Conservation (phyloP, 2,329 filamentous ascomycete genomes). For the Eurotiales sp. region DNA sequence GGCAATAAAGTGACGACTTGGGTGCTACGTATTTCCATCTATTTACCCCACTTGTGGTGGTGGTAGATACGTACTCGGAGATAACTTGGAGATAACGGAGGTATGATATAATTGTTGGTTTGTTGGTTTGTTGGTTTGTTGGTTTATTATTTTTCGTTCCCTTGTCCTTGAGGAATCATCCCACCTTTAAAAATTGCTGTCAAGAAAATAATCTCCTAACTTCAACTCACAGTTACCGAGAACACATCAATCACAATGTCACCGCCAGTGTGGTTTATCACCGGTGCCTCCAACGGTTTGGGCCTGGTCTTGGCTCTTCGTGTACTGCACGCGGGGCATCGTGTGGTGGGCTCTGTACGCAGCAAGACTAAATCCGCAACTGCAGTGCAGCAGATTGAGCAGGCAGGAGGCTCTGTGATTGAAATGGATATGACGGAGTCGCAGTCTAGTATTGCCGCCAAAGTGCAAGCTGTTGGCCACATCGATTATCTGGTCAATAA, state of each 20-base stretch:
- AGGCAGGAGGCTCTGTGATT: neutral
- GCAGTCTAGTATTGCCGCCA: neutral
- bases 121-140: no score
- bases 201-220: neutral
- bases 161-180: no score
- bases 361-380: neutral
- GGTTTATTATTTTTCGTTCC: no score
- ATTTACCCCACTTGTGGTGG: no score
- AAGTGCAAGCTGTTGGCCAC: neutral
- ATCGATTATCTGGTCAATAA: constrained; percentile 1
- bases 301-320: neutral
- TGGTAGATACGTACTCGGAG: no score
- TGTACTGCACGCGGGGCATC: neutral
- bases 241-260: neutral
- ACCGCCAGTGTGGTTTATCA: neutral
- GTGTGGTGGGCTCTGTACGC: neutral
- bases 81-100: neutral
- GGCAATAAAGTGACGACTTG: no score
- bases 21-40: no score
- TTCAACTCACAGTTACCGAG: neutral
- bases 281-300: neutral
- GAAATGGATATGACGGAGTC: neutral
- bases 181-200: no score
- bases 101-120: no score
- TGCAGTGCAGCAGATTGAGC: neutral